These are phyloP conservation scores for Yamadazyma aaseri DNA, from an alignment of 1,139 yeast genomes.

Conservation along the genomic window DNA sequence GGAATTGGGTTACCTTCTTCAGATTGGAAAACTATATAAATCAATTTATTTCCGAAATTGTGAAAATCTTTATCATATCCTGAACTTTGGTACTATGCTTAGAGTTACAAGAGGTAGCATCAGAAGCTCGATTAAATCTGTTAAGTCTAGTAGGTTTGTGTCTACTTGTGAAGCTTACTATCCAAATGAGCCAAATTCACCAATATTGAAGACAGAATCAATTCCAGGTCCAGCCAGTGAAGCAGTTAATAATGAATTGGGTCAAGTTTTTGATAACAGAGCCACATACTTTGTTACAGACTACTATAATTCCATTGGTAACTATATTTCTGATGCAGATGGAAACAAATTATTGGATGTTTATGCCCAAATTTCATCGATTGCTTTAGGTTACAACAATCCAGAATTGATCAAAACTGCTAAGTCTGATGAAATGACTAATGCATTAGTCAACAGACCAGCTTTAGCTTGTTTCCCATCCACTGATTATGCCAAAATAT, in stretches of 20 bases:
- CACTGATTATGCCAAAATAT: slow-evolving; percentile 47
- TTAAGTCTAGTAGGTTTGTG: slow-evolving; percentile 8
- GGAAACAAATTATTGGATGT: slow-evolving; percentile 61
- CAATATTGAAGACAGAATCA: slow-evolving; percentile 42
- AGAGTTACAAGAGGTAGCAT: slow-evolving; percentile 1
- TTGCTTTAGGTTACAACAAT: slow-evolving; percentile 68
- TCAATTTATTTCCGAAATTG: not conserved
- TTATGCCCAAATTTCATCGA: slow-evolving; percentile 68
- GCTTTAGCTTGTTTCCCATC: slow-evolving; percentile 73
- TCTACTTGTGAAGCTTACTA: slow-evolving; percentile 25
- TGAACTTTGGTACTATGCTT: not conserved
- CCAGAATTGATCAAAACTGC: slow-evolving; percentile 59
- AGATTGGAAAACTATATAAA: not conserved
- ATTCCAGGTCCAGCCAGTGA: slow-evolving; percentile 64
- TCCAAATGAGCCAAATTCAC: slow-evolving; percentile 56
- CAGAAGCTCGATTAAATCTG: slow-evolving; percentile 2
- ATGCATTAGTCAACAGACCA: slow-evolving; percentile 65
- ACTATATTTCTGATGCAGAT: slow-evolving; percentile 66
- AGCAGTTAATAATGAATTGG: slow-evolving; percentile 47
- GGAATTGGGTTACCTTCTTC: slow-evolving; percentile 1
- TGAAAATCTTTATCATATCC: not conserved
- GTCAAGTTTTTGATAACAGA: slow-evolving; percentile 58
- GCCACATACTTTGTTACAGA: slow-evolving; percentile 65
- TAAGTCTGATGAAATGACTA: slow-evolving; percentile 58
- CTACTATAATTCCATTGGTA: slow-evolving; percentile 59